Conservation (phyloP, 768 basidiomycete genomes). For the Lentinula edodes region DNA sequence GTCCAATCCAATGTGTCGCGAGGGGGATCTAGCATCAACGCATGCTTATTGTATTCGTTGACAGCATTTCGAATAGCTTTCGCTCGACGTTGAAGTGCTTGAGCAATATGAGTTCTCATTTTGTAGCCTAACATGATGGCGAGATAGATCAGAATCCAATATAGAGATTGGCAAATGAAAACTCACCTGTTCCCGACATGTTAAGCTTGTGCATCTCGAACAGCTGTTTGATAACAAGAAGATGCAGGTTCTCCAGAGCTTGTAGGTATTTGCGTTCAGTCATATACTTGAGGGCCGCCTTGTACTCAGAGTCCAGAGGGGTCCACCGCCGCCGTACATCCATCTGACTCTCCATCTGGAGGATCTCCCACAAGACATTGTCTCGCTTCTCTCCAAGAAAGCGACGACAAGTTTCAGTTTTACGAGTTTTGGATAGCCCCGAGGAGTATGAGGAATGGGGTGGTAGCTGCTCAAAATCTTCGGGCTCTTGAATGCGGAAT, state of each 20-base stretch:
- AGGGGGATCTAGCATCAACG: slow-evolving; percentile 14
- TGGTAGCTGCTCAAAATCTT: slow-evolving; percentile 9
- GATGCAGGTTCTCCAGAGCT: slow-evolving; percentile 25
- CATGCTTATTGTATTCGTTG: slow-evolving; percentile 23
- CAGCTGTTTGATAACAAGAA: slow-evolving; percentile 25
- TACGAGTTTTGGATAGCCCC: slow-evolving; percentile 15
- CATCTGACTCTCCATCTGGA: slow-evolving; percentile 17
- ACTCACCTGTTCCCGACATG: slow-evolving; percentile 26
- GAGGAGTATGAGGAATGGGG: slow-evolving; percentile 9
- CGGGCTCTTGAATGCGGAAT: slow-evolving; percentile 11
- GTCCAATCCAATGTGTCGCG: slow-evolving; percentile 14
- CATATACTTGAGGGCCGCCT: slow-evolving; percentile 11
- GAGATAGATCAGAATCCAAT: neutral
- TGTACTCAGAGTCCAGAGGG: slow-evolving; percentile 17
- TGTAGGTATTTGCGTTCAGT: slow-evolving; percentile 16
- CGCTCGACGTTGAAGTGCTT: slow-evolving; percentile 22
- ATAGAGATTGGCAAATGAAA: too few species aligned
- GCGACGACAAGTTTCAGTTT: slow-evolving; percentile 12
- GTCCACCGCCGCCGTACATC: slow-evolving; percentile 22
- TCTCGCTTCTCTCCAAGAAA: slow-evolving; percentile 12
- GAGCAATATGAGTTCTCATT: slow-evolving; percentile 24
- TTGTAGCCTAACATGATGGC: slow-evolving; percentile 24
- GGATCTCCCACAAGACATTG: slow-evolving; percentile 12
- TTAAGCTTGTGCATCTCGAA: slow-evolving; percentile 36
- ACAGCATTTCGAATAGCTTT: slow-evolving; percentile 26